Conservation (phyloP, 768 basidiomycete species). For the Suillus discolor region DNA sequence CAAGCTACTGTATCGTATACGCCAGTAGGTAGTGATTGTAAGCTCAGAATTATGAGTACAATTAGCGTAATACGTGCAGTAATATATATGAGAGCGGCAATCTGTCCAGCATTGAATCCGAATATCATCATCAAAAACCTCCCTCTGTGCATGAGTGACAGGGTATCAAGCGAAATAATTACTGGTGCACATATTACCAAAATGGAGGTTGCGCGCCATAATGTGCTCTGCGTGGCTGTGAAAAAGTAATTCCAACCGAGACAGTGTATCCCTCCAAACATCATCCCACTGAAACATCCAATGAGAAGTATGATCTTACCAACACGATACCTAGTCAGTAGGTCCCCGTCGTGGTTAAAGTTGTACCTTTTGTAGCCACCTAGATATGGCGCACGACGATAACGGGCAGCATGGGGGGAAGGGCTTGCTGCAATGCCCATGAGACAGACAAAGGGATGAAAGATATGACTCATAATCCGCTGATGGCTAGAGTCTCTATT, state of each 20-base stretch:
- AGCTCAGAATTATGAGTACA: slow-evolving; percentile 12
- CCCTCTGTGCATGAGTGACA: background rate
- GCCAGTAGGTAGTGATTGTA: slow-evolving; percentile 16
- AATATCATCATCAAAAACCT: rapidly evolving
- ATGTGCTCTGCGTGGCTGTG: slow-evolving; percentile 16
- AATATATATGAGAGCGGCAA: slow-evolving; percentile 11
- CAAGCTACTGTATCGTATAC: slow-evolving; percentile 19
- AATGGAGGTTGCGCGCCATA: slow-evolving; percentile 24
- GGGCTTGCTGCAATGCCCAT: rapidly evolving
- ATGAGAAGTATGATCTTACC: background rate
- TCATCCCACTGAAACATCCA: slow-evolving; percentile 9
- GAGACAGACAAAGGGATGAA: background rate
- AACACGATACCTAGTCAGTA: background rate
- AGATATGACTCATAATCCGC: background rate
- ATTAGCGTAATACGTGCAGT: slow-evolving; percentile 14
- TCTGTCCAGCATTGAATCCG: rapidly evolving
- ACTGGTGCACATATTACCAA: slow-evolving; percentile 8
- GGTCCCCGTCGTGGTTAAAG: too few species aligned
- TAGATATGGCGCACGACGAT: slow-evolving; percentile 1
- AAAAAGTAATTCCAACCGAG: slow-evolving; percentile 26
- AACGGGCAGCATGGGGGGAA: background rate
- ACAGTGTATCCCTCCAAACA: slow-evolving; percentile 33
- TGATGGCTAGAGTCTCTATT: too few species aligned
- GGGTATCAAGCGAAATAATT: background rate
- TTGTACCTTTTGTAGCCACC: background rate